Evolutionary conservation across 805 yeast species (phyloP).

Genomic region (Cyberlindnera meyerae): DNA sequence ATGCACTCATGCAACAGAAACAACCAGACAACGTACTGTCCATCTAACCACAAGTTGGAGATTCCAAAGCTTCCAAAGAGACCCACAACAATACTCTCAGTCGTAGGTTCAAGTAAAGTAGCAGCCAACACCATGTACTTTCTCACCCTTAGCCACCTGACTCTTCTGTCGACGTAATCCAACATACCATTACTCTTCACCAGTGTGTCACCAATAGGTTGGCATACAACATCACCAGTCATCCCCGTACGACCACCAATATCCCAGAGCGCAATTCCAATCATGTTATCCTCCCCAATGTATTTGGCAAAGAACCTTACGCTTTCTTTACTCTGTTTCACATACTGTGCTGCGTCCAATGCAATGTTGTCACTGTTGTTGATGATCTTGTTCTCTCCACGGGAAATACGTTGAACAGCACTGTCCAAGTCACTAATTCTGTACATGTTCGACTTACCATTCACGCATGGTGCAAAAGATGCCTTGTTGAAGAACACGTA

Average conservation of each 20-base stretch:
- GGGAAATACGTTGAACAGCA: constrained; percentile 43
- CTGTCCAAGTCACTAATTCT: constrained; percentile 58
- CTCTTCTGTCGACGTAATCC: constrained; percentile 64
- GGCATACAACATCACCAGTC: constrained; percentile 75
- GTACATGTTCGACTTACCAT: constrained; percentile 83
- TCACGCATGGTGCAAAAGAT: constrained; percentile 81
- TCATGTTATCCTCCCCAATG: constrained; percentile 92
- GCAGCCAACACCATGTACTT: constrained; percentile 85
- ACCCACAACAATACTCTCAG: constrained; percentile 71
- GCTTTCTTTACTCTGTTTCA: constrained; percentile 37
- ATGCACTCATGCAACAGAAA: constrained; percentile 48
- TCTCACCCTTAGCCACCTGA: constrained; percentile 82
- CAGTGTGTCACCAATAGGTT: constrained; percentile 48
- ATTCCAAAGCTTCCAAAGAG: constrained; percentile 58
- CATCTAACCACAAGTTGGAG: constrained; percentile 38
- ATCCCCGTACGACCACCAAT: constrained; percentile 67
- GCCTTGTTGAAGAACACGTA: constrained; percentile 72
- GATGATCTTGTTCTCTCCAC: constrained; percentile 24
- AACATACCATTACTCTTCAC: constrained; percentile 32
- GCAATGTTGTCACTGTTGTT: constrained; percentile 33
- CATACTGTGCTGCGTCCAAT: constrained; percentile 29
- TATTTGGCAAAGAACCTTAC: constrained; percentile 69
- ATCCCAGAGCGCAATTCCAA: constrained; percentile 81
- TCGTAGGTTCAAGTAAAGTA: constrained; percentile 79
- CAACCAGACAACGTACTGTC: constrained; percentile 31